Conservation (phyloP, 176 grass and related monocot species). For the Areca catechu region DNA sequence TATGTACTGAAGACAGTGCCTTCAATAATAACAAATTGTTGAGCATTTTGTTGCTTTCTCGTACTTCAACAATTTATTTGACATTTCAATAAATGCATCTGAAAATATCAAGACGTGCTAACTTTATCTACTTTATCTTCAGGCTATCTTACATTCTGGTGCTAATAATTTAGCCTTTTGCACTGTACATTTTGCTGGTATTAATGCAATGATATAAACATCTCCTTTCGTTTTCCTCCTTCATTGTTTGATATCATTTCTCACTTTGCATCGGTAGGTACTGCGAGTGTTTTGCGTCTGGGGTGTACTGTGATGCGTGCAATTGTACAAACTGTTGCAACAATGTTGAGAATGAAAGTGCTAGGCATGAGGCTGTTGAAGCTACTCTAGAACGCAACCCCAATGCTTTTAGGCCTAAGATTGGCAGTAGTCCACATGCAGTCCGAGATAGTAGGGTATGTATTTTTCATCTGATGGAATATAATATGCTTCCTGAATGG, state of each 20-base stretch:
- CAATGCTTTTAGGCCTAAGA: constrained; percentile 28
- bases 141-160: too few relatives aligned
- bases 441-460: constrained; percentile 9
- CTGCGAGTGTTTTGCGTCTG: constrained; percentile 35
- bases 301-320: constrained; percentile 33
- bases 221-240: not conserved
- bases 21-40: too few relatives aligned
- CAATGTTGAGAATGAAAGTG: constrained; percentile 24
- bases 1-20: too few relatives aligned
- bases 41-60: too few relatives aligned
- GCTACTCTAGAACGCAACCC: constrained; percentile 23
- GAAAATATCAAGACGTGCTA: too few relatives aligned
- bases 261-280: constrained; percentile 29
- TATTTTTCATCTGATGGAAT: not conserved
- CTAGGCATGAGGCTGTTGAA: constrained; percentile 27
- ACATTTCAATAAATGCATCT: too few relatives aligned
- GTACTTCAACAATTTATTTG: too few relatives aligned
- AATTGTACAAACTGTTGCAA: constrained; percentile 33
- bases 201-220: not conserved
- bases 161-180: too few relatives aligned
- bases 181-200: not conserved
- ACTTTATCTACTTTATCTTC: too few relatives aligned
- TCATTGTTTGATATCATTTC: not conserved
- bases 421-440: constrained; percentile 8
- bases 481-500: too few relatives aligned